Base-by-base conservation (phyloP, 2,329 filamentous ascomycete genomes). In the Botrytis hyacinthi region DNA sequence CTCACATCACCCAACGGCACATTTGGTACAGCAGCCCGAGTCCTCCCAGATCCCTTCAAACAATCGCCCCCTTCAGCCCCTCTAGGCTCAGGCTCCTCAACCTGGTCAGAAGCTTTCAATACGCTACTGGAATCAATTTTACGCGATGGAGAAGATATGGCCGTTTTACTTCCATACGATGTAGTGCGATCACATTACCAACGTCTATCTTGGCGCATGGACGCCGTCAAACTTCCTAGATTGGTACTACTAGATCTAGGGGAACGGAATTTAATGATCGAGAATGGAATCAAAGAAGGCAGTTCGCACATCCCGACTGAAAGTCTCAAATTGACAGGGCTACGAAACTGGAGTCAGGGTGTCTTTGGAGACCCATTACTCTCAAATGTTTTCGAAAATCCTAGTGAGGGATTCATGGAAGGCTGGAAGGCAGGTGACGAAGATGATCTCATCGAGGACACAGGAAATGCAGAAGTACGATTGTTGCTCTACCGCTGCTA, bases 341-440 rank as follows among this genome's bases (percentile, higher is more conserved):
- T 90, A n/a, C 83, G 83, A 46, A 87, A 88, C 80, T 91, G 88
- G 88, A 86, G 86, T 74, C 86, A 85, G 73, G 86, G 86, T 61
- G 76, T 90, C 18, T 90, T 91, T 75, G 89, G 88, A 18, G 89
- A 91, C 74, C 88, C 88, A 0, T 78, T 90, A 3, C 82, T 91
- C 68, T 84, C 86, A 3, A 83, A 82, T 4, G 83, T 83, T 10
- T 88, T 90, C 76, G 82, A 84, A 22, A 79, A 82, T 29, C 82
- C 85, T 0, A 84, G 82, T 7, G 77, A 82, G 20, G 83, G 84
- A 0, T 86, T 89, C 48, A 79, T 87, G 40, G 80, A 81, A 42
- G 88, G 87, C 1, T 89, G 80, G 80, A 69, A 62, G 44, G 73
- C 74, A 65, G 75, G 75, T 20, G 75, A 77, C 26, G 77, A 79